Percentiles rank a stretch among this genome's conserved stretches.
These are phyloP conservation scores for Lactarius sp. DNA, from an alignment of 768 basidiomycete genomes.

Conservation along the genomic window DNA sequence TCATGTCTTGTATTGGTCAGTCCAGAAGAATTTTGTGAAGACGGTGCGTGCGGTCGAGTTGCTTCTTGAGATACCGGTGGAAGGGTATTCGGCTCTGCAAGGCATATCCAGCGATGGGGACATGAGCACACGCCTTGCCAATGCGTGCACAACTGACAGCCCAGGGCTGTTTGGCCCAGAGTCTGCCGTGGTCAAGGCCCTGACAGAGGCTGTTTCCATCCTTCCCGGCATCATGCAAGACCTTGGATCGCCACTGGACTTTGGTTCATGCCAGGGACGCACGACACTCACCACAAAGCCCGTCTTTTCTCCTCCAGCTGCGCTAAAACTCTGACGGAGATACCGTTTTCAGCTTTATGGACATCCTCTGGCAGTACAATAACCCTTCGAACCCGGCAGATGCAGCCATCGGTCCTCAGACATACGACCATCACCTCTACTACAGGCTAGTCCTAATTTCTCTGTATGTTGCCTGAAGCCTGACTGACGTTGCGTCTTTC, in stretches of 20 bases:
- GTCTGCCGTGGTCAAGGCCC: slow-evolving; percentile 5
- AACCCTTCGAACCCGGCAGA: slow-evolving; percentile 66
- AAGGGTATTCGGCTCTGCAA: neutral
- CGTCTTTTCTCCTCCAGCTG: neutral
- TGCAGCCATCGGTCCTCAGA: slow-evolving; percentile 62
- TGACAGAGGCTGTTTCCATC: slow-evolving; percentile 11
- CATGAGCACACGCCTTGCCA: neutral
- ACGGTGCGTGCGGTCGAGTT: slow-evolving; percentile 16
- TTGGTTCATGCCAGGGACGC: neutral
- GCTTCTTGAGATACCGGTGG: slow-evolving; percentile 13
- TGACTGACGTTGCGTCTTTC: neutral
- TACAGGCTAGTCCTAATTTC: slow-evolving; percentile 47
- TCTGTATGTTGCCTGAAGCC: neutral
- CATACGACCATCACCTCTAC: slow-evolving; percentile 78
- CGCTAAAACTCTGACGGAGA: neutral
- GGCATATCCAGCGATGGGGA: neutral
- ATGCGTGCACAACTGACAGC: neutral
- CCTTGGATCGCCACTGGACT: neutral
- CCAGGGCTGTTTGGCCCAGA: slow-evolving; percentile 5
- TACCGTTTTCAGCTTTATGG: slow-evolving; percentile 63
- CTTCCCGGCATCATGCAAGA: neutral
- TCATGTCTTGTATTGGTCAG: neutral
- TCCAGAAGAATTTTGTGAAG: slow-evolving; percentile 1
- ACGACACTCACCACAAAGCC: slow-evolving; percentile 17
- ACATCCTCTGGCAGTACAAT: slow-evolving; percentile 69